Conservation (phyloP, 331 rosid genomes). For the Quercus phellos region DNA sequence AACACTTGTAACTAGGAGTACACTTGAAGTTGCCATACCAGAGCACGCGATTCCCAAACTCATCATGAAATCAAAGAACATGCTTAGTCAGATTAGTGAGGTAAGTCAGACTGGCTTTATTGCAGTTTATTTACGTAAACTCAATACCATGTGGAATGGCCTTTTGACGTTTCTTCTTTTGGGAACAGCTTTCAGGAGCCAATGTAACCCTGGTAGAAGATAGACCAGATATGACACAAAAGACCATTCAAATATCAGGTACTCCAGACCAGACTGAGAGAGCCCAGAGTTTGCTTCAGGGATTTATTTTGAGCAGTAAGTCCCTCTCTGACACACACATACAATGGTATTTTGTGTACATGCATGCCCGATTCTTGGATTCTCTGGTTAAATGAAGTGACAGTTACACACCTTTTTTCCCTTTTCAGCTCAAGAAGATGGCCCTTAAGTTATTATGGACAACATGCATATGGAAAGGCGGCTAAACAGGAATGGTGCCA, state of each 20-base stretch:
- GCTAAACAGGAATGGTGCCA: conserved; percentile 9
- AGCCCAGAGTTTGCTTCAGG: conserved; percentile 98
- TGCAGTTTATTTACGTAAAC: conserved; percentile 8
- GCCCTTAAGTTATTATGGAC: conserved; percentile 31
- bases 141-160: neutral
- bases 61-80: conserved; percentile 80
- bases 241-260: conserved; percentile 87
- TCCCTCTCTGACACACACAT: neutral
- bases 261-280: conserved; percentile 96
- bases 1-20: conserved; percentile 92
- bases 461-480: conserved; percentile 8
- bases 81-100: conserved; percentile 95
- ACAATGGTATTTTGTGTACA: neutral
- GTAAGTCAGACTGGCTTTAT: conserved; percentile 36
- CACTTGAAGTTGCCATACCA: conserved; percentile 91
- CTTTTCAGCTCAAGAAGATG: conserved; percentile 73
- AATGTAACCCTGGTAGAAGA: conserved; percentile 83
- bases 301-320: conserved; percentile 95
- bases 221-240: conserved; percentile 65
- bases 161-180: conserved; percentile 16
- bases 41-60: conserved; percentile 90
- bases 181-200: conserved; percentile 87
- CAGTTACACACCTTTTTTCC: neutral
- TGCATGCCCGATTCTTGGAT: conserved; percentile 7
- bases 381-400: conserved; percentile 7